Percentiles rank a stretch among this genome's conserved stretches.
phyloP scores from a whole-genome alignment of 2,329 filamentous ascomycete species.

The Cytospora chrysosperma region DNA sequence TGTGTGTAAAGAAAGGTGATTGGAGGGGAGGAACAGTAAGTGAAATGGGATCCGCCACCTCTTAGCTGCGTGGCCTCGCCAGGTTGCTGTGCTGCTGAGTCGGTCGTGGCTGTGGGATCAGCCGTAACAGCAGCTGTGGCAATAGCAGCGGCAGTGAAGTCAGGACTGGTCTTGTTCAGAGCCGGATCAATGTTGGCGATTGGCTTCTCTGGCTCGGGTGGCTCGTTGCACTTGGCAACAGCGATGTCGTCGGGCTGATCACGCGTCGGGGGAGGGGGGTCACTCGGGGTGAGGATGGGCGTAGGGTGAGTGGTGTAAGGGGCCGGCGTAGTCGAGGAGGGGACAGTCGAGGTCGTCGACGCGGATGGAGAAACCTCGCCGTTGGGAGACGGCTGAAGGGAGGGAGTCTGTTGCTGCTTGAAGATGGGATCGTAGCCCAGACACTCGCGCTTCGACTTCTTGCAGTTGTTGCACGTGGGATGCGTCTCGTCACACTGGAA shows the following conservation, averaged over 20 bases:
- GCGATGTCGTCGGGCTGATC: conserved; percentile 11
- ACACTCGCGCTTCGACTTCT: conserved; percentile 85
- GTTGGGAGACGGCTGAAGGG: conserved; percentile 70
- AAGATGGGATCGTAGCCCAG: conserved; percentile 86
- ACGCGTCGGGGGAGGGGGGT: conserved; percentile 9
- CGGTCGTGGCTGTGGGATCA: conserved; percentile 10
- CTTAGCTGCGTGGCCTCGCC: conserved; percentile 46
- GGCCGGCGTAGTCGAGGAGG: conserved; percentile 35
- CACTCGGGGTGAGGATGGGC: conserved; percentile 23
- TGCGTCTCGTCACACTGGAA: conserved; percentile 90
- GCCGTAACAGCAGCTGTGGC: not conserved
- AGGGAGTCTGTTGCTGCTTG: conserved; percentile 69
- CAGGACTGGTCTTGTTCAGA: conserved; percentile 25
- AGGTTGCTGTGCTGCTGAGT: conserved; percentile 25
- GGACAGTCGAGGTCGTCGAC: conserved; percentile 36
- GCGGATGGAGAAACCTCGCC: conserved; percentile 33
- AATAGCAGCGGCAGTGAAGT: conserved; percentile 7
- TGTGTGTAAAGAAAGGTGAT: conserved; percentile 29
- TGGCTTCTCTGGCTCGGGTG: conserved; percentile 34
- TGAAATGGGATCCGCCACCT: conserved; percentile 49
- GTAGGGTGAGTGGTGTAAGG: conserved; percentile 36
- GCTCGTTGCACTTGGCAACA: conserved; percentile 35
- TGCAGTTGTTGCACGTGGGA: conserved; percentile 86
- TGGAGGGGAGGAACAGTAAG: conserved; percentile 29
- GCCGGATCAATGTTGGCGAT: conserved; percentile 38